Evolutionary conservation across 495 filamentous ascomycete species (phyloP).

Genomic region (Aspergillus nidulans): DNA sequence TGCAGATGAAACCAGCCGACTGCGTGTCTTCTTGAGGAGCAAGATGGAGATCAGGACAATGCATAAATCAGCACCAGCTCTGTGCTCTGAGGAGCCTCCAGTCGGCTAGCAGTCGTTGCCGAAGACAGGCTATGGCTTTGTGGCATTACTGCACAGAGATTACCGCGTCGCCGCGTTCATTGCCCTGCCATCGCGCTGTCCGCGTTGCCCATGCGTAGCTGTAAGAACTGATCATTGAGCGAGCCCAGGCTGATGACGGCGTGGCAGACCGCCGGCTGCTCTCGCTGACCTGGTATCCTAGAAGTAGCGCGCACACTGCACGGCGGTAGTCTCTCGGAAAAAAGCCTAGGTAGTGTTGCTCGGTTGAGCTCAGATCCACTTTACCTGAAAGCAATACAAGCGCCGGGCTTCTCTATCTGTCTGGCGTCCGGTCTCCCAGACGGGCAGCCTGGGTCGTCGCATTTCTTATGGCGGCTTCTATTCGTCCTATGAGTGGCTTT

Average conservation of each 20-base stretch:
- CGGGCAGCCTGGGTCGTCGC: too few species aligned
- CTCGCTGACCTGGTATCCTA: conserved; percentile 49
- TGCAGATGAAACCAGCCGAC: conserved; percentile 25
- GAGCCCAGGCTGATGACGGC: conserved; percentile 42
- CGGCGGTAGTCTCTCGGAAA: conserved; percentile 26
- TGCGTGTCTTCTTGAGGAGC: conserved; percentile 41
- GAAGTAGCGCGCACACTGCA: conserved; percentile 39
- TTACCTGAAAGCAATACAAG: conserved; percentile 1
- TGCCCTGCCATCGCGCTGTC: too few species aligned
- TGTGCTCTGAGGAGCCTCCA: conserved; percentile 4
- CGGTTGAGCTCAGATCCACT: conserved; percentile 11
- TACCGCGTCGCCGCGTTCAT: not conserved
- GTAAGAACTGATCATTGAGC: conserved; percentile 28
- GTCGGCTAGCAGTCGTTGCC: conserved; percentile 14
- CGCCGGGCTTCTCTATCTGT: too few species aligned
- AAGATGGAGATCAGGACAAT: conserved; percentile 46
- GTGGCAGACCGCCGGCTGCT: conserved; percentile 48
- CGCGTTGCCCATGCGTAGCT: not conserved
- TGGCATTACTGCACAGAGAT: conserved; percentile 45
- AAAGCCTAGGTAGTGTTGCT: conserved; percentile 17
- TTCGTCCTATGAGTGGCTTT: too few species aligned
- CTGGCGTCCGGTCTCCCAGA: too few species aligned
- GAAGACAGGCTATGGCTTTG: conserved; percentile 33
- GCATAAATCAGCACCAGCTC: conserved; percentile 33
- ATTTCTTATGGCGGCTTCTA: too few species aligned